phyloP scores from a whole-genome alignment of 805 yeast species.

The Lipomyces spencermartinsiae region DNA sequence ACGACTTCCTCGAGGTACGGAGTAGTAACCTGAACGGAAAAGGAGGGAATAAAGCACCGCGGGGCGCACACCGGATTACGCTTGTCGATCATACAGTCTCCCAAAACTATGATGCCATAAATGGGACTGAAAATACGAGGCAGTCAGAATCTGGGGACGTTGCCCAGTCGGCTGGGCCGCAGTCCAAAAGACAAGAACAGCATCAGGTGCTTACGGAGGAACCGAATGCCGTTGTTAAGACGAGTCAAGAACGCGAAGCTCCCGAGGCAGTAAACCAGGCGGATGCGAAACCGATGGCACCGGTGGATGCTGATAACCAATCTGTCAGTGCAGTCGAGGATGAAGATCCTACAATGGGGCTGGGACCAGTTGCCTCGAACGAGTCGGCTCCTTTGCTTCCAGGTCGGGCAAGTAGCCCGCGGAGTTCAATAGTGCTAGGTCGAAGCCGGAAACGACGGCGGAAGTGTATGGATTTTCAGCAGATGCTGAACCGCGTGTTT shows the following conservation, averaged over 20 bases:
- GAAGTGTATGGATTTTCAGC: constrained; percentile 8
- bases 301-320: neutral
- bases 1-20: constrained; percentile 30
- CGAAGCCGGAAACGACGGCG: neutral
- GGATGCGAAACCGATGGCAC: neutral
- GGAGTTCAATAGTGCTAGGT: constrained; percentile 1
- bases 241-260: neutral
- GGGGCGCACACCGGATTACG: constrained; percentile 16
- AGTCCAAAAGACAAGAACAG: neutral
- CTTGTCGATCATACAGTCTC: constrained; percentile 27
- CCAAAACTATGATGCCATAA: neutral
- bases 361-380: constrained; percentile 6
- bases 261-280: neutral
- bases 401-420: neutral
- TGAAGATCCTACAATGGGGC: constrained; percentile 1
- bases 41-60: neutral
- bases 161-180: constrained; percentile 7
- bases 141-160: constrained; percentile 6
- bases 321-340: neutral
- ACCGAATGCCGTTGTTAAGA: constrained; percentile 16
- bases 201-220: constrained; percentile 12
- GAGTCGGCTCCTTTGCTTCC: constrained; percentile 27
- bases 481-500: constrained; percentile 6
- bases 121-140: constrained; percentile 3
- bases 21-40: constrained; percentile 12